phyloP scores from a whole-genome alignment of 495 filamentous ascomycete species.

The Aspergillus coremiiformis region DNA sequence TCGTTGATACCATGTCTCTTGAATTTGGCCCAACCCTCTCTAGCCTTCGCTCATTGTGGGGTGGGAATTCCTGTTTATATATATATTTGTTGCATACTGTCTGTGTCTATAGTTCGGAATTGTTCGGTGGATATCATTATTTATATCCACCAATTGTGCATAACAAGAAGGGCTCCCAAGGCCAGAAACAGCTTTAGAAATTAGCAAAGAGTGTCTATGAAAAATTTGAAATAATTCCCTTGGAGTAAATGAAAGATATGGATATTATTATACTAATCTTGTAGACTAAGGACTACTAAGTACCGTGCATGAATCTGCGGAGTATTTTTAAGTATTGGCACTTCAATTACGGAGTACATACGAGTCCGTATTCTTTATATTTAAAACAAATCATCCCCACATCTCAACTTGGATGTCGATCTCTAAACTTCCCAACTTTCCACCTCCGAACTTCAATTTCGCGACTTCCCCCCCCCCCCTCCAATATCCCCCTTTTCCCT shows the following conservation, averaged over 20 bases:
- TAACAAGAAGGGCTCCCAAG: neutral
- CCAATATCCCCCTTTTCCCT: neutral
- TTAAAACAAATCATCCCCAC: neutral
- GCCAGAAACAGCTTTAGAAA: neutral
- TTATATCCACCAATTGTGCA: neutral
- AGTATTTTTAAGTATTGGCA: too few relatives aligned
- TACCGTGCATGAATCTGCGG: too few relatives aligned
- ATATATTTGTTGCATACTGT: neutral
- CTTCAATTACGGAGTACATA: too few relatives aligned
- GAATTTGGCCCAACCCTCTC: neutral
- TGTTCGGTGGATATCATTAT: neutral
- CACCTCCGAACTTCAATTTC: neutral
- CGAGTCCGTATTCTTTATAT: too few relatives aligned
- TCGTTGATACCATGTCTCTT: conserved; percentile 16
- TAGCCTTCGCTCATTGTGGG: neutral
- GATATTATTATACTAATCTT: too few relatives aligned
- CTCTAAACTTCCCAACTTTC: neutral
- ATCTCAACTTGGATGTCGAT: neutral
- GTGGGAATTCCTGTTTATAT: conserved; percentile 1
- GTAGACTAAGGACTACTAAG: too few relatives aligned
- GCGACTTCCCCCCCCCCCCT: neutral
- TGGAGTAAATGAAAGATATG: neutral
- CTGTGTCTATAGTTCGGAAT: neutral
- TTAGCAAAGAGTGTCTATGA: neutral
- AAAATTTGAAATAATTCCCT: neutral